A percentile compares a stretch with the other conserved stretches of the same genome.
Conservation (phyloP, 2,329 filamentous ascomycete species). For the Aspergillus sp. region DNA sequence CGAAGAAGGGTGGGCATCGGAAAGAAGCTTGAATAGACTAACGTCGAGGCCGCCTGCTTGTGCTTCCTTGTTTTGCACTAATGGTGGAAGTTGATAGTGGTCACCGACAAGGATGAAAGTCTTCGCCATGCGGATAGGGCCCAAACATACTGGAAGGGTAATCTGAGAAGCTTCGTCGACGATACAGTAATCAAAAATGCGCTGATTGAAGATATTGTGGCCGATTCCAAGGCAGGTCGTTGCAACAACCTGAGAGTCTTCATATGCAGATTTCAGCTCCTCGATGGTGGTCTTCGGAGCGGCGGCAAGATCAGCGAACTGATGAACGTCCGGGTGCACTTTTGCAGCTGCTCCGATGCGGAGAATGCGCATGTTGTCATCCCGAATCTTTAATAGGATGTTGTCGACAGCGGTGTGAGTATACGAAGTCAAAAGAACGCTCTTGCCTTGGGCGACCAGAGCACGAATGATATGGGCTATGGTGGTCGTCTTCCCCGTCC, state of each 20-base stretch:
- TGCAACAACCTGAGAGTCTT: slow-evolving; percentile 84
- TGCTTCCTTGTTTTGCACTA: slow-evolving; percentile 91
- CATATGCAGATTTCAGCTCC: slow-evolving; percentile 81
- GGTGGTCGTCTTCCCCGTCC: slow-evolving; percentile 96
- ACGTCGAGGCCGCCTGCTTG: slow-evolving; percentile 85
- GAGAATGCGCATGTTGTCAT: slow-evolving; percentile 76
- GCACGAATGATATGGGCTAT: slow-evolving; percentile 97
- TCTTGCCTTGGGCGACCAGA: slow-evolving; percentile 85
- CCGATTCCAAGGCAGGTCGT: slow-evolving; percentile 94
- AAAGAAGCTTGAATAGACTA: slow-evolving; percentile 91
- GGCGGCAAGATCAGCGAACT: slow-evolving; percentile 80
- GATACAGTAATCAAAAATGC: slow-evolving; percentile 96
- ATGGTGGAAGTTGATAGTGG: slow-evolving; percentile 91
- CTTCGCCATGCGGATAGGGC: slow-evolving; percentile 87
- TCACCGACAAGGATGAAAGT: slow-evolving; percentile 96
- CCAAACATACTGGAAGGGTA: slow-evolving; percentile 90
- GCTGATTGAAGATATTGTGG: slow-evolving; percentile 83
- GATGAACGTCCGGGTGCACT: slow-evolving; percentile 82
- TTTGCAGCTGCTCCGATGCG: slow-evolving; percentile 86
- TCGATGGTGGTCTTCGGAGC: slow-evolving; percentile 77
- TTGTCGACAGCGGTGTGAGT: slow-evolving; percentile 99
- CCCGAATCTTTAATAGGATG: slow-evolving; percentile 86
- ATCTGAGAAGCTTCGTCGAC: slow-evolving; percentile 98
- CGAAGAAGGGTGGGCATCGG: slow-evolving; percentile 81
- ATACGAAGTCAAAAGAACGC: slow-evolving; percentile 89